These are phyloP conservation scores for Microdochium paspali DNA, from an alignment of 2,329 filamentous ascomycete genomes.

Conservation along the genomic window DNA sequence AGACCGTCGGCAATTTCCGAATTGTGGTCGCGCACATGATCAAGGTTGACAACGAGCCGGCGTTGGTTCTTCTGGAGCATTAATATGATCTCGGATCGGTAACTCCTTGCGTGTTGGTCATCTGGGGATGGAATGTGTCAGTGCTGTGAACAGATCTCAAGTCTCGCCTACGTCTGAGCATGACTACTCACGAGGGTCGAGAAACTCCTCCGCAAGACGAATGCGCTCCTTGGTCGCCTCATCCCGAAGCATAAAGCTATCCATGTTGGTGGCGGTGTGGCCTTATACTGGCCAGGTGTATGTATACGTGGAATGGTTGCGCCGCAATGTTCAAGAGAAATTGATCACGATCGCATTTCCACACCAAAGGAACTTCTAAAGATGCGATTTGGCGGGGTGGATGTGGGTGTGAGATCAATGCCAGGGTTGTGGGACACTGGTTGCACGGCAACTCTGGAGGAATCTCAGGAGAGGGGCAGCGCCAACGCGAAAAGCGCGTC, in stretches of 20 bases:
- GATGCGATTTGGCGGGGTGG: neutral
- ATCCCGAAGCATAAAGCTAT: slow-evolving; percentile 68
- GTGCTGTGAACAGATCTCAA: slow-evolving; percentile 16
- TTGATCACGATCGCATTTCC: no score
- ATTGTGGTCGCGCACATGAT: slow-evolving; percentile 85
- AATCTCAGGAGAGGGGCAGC: neutral
- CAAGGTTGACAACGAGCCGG: slow-evolving; percentile 65
- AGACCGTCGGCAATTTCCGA: slow-evolving; percentile 70
- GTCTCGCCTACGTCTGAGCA: slow-evolving; percentile 1
- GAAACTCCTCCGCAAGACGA: slow-evolving; percentile 81
- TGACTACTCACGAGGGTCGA: slow-evolving; percentile 69
- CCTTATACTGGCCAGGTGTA: neutral
- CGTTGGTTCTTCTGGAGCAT: slow-evolving; percentile 62
- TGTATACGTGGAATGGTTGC: neutral
- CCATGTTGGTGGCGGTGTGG: slow-evolving; percentile 42
- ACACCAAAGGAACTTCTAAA: neutral
- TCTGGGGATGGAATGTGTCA: no score
- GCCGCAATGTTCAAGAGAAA: no score
- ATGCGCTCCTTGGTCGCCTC: slow-evolving; percentile 77
- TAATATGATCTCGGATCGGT: slow-evolving; percentile 78
- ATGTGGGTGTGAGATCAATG: neutral
- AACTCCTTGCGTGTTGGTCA: slow-evolving; percentile 55
- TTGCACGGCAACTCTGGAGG: neutral
- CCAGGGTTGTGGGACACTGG: neutral
- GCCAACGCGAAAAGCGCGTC: neutral